These are phyloP conservation scores for Leptosphaerulina australis DNA, from an alignment of 2,329 filamentous ascomycete species.

Conservation along the genomic window DNA sequence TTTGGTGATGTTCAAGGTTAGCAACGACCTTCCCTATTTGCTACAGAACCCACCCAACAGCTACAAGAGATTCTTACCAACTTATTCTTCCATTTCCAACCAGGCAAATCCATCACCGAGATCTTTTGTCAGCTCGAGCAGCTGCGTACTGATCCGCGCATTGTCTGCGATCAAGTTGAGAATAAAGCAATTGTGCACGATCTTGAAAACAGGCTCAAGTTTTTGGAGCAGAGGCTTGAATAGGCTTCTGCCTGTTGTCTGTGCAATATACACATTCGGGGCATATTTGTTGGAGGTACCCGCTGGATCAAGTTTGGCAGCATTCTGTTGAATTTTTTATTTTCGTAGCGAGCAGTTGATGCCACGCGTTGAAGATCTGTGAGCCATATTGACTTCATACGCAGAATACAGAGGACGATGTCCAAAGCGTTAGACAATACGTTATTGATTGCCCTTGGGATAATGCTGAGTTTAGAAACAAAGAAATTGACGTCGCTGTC, in stretches of 20 bases:
- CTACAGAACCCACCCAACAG: conserved; percentile 5
- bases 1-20: neutral
- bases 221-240: conserved; percentile 10
- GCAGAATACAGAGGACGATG: too few species aligned
- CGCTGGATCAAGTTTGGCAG: conserved; percentile 9
- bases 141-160: neutral
- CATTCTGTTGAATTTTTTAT: conserved; percentile 9
- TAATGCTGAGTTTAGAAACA: too few species aligned
- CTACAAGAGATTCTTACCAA: conserved; percentile 5
- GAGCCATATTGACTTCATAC: too few species aligned
- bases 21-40: conserved; percentile 1
- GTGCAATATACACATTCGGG: conserved; percentile 8
- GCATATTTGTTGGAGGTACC: conserved; percentile 7
- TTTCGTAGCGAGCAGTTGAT: neutral
- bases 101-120: neutral
- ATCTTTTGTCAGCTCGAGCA: conserved; percentile 8
- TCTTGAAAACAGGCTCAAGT: conserved; percentile 16
- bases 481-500: too few species aligned
- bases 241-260: conserved; percentile 13
- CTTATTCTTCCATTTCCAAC: conserved; percentile 7
- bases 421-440: too few species aligned
- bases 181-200: conserved; percentile 7
- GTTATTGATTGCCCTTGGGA: too few species aligned
- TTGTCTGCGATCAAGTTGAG: conserved; percentile 4
- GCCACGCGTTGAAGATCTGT: neutral